These are phyloP conservation scores for Tulasnella sp. DNA, from an alignment of 768 basidiomycete species.

Conservation along the genomic window DNA sequence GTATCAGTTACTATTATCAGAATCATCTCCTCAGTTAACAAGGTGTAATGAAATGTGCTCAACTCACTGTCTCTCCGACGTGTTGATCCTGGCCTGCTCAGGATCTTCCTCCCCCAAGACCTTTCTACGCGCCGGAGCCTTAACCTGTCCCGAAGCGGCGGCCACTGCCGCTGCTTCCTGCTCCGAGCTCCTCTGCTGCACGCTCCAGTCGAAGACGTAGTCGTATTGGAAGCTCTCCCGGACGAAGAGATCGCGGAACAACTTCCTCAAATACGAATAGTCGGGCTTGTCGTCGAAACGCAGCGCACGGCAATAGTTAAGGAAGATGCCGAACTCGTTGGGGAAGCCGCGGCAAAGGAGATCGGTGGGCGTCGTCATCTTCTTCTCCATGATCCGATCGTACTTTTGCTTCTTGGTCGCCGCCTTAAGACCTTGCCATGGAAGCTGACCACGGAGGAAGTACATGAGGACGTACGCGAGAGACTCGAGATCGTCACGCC, in stretches of 20 bases:
- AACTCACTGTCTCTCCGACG: slow-evolving; percentile 6
- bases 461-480: slow-evolving; percentile 99
- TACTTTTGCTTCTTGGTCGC: slow-evolving; percentile 99
- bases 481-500: slow-evolving; percentile 95
- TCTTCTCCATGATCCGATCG: slow-evolving; percentile 99
- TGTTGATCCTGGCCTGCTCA: not conserved
- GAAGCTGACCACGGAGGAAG: slow-evolving; percentile 95
- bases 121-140: slow-evolving; percentile 1
- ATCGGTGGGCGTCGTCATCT: slow-evolving; percentile 98
- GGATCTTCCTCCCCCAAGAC: slow-evolving; percentile 7
- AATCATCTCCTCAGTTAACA: not conserved
- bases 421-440: slow-evolving; percentile 99
- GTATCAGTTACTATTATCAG: not conserved
- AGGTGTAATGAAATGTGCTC: not conserved
- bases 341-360: slow-evolving; percentile 98
- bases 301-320: slow-evolving; percentile 97
- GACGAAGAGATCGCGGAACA: slow-evolving; percentile 96
- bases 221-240: slow-evolving; percentile 98
- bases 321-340: slow-evolving; percentile 97
- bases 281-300: slow-evolving; percentile 99
- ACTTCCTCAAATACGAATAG: slow-evolving; percentile 98
- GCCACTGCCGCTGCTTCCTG: not conserved
- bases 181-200: slow-evolving; percentile 39
- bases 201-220: slow-evolving; percentile 98
- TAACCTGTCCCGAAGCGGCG: not conserved